Evolutionary conservation across 768 basidiomycete genomes (phyloP).

Genomic region (Leccinum barrowsii): DNA sequence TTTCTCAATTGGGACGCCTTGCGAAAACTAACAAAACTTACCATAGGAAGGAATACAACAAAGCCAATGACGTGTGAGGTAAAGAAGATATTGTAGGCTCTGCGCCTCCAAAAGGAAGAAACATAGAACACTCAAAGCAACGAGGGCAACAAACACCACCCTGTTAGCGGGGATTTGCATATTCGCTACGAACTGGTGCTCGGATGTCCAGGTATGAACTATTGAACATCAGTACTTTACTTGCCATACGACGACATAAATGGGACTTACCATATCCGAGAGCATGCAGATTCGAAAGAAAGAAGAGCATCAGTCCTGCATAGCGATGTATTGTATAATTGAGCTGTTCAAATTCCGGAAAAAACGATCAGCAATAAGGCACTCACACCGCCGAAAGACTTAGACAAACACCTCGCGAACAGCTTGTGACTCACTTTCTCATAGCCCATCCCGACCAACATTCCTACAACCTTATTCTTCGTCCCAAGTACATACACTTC

Average conservation of each 20-base stretch:
- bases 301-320: slow-evolving; percentile 40
- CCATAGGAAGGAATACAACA: slow-evolving; percentile 35
- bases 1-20: slow-evolving; percentile 12
- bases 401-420: not conserved
- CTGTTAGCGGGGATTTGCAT: slow-evolving; percentile 10
- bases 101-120: slow-evolving; percentile 39
- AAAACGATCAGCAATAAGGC: not conserved
- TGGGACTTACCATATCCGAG: slow-evolving; percentile 36
- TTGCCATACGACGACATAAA: not conserved
- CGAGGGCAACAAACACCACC: slow-evolving; percentile 35
- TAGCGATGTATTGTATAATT: slow-evolving; percentile 53
- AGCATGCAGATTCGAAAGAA: slow-evolving; percentile 41
- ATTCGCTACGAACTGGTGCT: slow-evolving; percentile 14
- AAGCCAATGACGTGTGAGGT: slow-evolving; percentile 41
- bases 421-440: slow-evolving; percentile 36
- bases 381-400: too few relatives aligned
- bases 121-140: slow-evolving; percentile 34
- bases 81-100: slow-evolving; percentile 44
- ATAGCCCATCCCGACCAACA: too few relatives aligned
- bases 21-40: slow-evolving; percentile 16
- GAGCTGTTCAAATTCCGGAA: slow-evolving; percentile 29
- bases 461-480: slow-evolving; percentile 48
- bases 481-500: slow-evolving; percentile 40
- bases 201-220: slow-evolving; percentile 31
- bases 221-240: not conserved